Evolutionary conservation across 2,329 filamentous ascomycete species (phyloP).

Genomic region (Talaromyces amestolkiae): DNA sequence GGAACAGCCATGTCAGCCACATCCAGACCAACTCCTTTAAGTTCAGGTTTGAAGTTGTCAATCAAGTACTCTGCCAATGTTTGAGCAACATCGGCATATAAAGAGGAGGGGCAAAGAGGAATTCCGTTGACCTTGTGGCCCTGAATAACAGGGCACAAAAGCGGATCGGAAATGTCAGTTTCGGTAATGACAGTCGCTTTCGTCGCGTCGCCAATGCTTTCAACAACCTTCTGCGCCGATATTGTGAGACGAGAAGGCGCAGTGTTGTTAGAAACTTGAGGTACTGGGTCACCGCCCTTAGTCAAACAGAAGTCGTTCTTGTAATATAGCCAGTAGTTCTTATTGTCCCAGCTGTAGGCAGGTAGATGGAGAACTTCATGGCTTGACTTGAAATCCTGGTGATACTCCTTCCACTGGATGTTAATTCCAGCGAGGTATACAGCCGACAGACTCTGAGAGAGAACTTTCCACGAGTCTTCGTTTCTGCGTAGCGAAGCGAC

Average conservation of each 20-base stretch:
- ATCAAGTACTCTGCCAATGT: conserved; percentile 26
- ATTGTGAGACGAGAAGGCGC: conserved; percentile 11
- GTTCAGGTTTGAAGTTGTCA: conserved; percentile 34
- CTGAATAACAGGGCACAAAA: conserved; percentile 34
- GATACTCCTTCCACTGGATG: conserved; percentile 69
- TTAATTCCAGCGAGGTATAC: conserved; percentile 18
- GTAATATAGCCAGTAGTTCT: conserved; percentile 46
- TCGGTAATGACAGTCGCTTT: conserved; percentile 33
- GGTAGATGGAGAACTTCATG: conserved; percentile 28
- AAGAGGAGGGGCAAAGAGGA: conserved; percentile 20
- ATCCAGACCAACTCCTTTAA: conserved; percentile 31
- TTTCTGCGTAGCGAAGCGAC: conserved; percentile 43
- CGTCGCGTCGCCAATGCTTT: conserved; percentile 2
- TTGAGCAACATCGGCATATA: conserved; percentile 28
- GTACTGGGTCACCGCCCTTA: conserved; percentile 57
- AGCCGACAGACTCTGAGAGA: conserved; percentile 15
- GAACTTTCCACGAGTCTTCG: conserved; percentile 39
- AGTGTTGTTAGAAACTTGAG: conserved; percentile 5
- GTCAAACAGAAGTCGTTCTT: conserved; percentile 68
- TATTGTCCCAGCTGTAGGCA: conserved; percentile 29
- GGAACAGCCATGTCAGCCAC: conserved; percentile 37
- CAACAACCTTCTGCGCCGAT: conserved; percentile 21
- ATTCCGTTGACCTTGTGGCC: conserved; percentile 35
- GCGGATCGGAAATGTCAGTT: conserved; percentile 36
- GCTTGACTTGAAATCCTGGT: conserved; percentile 51